Conservation (phyloP, 805 yeast species). For the Teunomyces aglyptinius region DNA sequence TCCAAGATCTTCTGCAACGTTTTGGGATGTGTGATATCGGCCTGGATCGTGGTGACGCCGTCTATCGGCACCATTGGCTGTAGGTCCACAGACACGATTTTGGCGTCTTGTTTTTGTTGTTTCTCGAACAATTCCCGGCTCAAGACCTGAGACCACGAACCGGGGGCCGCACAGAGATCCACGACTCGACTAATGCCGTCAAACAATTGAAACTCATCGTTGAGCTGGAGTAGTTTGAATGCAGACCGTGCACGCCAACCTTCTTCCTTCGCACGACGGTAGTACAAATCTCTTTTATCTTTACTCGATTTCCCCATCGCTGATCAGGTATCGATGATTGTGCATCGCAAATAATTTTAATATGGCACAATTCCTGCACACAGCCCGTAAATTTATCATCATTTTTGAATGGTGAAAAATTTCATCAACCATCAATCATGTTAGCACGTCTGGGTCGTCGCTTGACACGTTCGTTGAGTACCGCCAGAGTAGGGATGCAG, state of each 20-base stretch:
- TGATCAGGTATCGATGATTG: background rate
- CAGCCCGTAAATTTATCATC: too few relatives aligned
- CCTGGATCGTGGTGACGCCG: conserved; percentile 87
- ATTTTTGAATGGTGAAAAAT: background rate
- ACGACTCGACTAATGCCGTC: conserved; percentile 79
- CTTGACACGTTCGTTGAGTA: background rate
- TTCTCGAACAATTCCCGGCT: conserved; percentile 61
- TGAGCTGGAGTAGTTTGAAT: conserved; percentile 83
- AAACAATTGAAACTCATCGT: conserved; percentile 84
- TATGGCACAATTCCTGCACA: too few relatives aligned
- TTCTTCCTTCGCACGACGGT: conserved; percentile 92
- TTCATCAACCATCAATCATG: background rate
- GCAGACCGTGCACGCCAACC: conserved; percentile 99
- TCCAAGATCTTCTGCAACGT: conserved; percentile 74
- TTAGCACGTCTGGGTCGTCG: conserved; percentile 3
- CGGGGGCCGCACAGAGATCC: conserved; percentile 97
- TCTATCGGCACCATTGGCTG: conserved; percentile 98
- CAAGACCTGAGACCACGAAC: conserved; percentile 97
- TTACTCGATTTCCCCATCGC: conserved; percentile 91
- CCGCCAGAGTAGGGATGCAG: background rate
- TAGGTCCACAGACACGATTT: conserved; percentile 90
- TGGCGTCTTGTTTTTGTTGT: conserved; percentile 44
- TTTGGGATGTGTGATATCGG: conserved; percentile 95
- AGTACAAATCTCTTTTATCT: conserved; percentile 90
- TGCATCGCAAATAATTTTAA: too few relatives aligned